Percentiles rank a stretch among this genome's conserved stretches.
phyloP scores from a whole-genome alignment of 805 yeast genomes.

The Candida peoriensis region DNA sequence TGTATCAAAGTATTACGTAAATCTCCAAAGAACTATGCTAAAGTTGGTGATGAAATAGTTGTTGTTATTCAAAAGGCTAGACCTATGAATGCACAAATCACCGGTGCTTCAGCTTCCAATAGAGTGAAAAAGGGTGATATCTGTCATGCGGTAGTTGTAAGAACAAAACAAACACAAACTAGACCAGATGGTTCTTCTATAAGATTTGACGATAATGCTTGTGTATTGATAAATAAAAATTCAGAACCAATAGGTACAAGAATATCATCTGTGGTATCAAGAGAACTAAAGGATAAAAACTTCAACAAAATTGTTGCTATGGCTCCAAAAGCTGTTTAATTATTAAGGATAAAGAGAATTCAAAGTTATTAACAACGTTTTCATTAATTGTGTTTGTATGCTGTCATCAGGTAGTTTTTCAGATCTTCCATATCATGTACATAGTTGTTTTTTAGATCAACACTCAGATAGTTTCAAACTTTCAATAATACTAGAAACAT shows the following conservation, averaged over 20 bases:
- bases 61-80: constrained; percentile 91
- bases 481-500: too few species aligned
- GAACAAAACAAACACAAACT: constrained; percentile 72
- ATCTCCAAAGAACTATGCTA: constrained; percentile 76
- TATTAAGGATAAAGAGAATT: too few species aligned
- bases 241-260: constrained; percentile 95
- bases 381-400: too few species aligned
- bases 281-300: constrained; percentile 78
- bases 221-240: constrained; percentile 88
- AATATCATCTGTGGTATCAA: constrained; percentile 84
- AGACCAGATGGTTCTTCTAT: constrained; percentile 86
- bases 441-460: too few species aligned
- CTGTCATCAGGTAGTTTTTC: too few species aligned
- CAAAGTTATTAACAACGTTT: not conserved
- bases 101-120: constrained; percentile 70
- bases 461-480: too few species aligned
- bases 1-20: constrained; percentile 94
- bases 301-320: constrained; percentile 82
- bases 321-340: constrained; percentile 75
- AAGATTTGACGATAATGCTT: constrained; percentile 93
- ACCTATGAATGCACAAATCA: constrained; percentile 63
- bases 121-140: constrained; percentile 94
- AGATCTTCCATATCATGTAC: too few species aligned
- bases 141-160: constrained; percentile 90
- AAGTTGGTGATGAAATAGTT: constrained; percentile 87